Base-by-base conservation (phyloP, 2,329 filamentous ascomycete genomes). In the Apiospora pterosperma region DNA sequence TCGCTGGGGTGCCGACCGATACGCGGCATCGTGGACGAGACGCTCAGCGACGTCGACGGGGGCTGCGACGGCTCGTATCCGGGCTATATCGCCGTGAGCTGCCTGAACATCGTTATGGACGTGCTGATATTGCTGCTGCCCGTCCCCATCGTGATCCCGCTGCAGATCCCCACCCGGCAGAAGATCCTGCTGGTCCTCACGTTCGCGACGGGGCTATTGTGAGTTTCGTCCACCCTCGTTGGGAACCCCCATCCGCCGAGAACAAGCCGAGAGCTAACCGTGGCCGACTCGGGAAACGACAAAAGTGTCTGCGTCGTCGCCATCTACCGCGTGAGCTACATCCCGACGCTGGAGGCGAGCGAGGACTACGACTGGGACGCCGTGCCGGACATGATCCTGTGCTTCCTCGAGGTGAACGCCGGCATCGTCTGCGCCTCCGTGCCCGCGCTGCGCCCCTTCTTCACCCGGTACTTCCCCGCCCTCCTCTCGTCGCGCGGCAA, bases 301-400 rank as follows among this genome's bases (percentile, higher is more conserved):
- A n/a, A 31, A 16, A 69, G 67, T 23, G 67, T 69, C 28, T 69
- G 67, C 34, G 61, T 58, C 12, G 66, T 69, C 48, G 67, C 67
- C 60, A 63, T 69, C 41, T 66, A 67, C 52, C 61, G 67, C 62
- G 67, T 69, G 19, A 67, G 63, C 25, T 69, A 69, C 21, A 69
- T 69, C 59, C 67, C 67, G 4, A 42, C 60, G 8, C 63, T 69
- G 3, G 64, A 69, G 58, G 67, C 66, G 23, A 69, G 66, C 31
- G 66, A 69, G 34, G 67, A 69, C n/a, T 69, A 69, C 59, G 67
- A 69, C 31, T 69, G 67, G 67, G 66, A 69, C 36, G 66, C 67
- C 10, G 64, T 66, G n/a, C 67, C 67, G 38, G 67, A 69, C 52
- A 69, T 69, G 67, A 69, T 69, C 61, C 66, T 55, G 16, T 55